Base-by-base conservation (phyloP, 176 grass and related monocot species). In the Triticum turgidum region DNA sequence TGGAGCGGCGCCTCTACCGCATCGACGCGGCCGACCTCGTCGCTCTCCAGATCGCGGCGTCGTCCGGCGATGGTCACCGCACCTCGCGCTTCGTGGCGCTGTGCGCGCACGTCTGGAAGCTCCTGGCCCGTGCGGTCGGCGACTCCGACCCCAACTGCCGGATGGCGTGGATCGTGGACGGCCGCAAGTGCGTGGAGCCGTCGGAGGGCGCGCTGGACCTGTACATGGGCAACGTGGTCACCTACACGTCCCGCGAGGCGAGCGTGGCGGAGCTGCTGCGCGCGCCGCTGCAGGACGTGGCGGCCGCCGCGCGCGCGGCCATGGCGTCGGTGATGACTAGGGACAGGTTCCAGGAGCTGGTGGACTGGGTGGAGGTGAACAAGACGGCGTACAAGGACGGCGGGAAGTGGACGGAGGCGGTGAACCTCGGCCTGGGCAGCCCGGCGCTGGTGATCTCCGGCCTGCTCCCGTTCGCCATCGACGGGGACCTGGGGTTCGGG, bases 321-420 rank as follows among this genome's bases (percentile, higher is more conserved):
- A 92, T 97, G 76, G 32, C 56, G 69, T 65, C 82, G 25, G 92
- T 44, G 70, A 63, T 56, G 86, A 78, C 27, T 0, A 49, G 77
- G 84, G 88, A 75, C 35, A 62, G 85, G 83, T 97, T 97, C 61
- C 85, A 89, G 87, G 78, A 97, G 70, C 87, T 97, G 38, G 83
- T 86, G 87, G 94, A 94, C 71, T 97, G 92, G 94, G 91, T 97
- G 90, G 92, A 94, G 78, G 88, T 35, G n/a, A 83, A 82, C 42
- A 97, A 97, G 18, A 33, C 61, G 13, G 77, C 86, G 59, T 90
- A 83, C 80, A 87, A 47, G 74, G 84, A 87, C 32, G 89, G 89
- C 4, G 94, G 92, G n/a, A 97, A 94, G 90, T 94, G 94, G 92
- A 93, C 90, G 38, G 88, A 97, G 89, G 81, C 64, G 21, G 88